phyloP scores from a whole-genome alignment of 768 basidiomycete genomes.

The Kwoniella sp. region DNA sequence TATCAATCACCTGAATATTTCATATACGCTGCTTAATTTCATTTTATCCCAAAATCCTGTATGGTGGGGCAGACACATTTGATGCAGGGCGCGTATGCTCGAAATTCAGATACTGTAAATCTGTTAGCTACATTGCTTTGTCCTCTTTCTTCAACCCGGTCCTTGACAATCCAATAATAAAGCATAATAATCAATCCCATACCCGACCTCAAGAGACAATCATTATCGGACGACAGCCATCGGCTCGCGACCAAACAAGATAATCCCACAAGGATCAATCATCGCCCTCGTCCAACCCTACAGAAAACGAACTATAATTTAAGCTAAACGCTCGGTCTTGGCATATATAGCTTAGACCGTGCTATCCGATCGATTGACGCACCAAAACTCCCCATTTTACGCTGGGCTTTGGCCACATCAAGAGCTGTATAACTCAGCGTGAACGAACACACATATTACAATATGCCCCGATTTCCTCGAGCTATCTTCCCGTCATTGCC shows the following conservation, averaged over 20 bases:
- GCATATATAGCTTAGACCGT: background rate
- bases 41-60: conserved; percentile 23
- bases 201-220: background rate
- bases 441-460: conserved; percentile 8
- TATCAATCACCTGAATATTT: conserved; percentile 11
- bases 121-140: background rate
- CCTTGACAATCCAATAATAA: conserved; percentile 1
- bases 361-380: too few species aligned
- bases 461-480: conserved; percentile 29
- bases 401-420: too few species aligned
- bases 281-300: background rate
- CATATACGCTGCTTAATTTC: conserved; percentile 4
- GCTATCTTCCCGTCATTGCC: conserved; percentile 15
- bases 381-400: background rate
- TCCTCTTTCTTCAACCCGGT: background rate
- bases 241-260: background rate
- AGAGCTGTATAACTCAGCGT: too few species aligned
- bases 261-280: background rate
- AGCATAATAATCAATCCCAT: background rate
- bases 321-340: background rate
- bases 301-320: background rate
- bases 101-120: background rate
- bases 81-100: too few species aligned
- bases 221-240: background rate
- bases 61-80: too few species aligned